Base-by-base conservation (phyloP, 1,139 yeast species). In the Geotrichum phurueaensis region DNA sequence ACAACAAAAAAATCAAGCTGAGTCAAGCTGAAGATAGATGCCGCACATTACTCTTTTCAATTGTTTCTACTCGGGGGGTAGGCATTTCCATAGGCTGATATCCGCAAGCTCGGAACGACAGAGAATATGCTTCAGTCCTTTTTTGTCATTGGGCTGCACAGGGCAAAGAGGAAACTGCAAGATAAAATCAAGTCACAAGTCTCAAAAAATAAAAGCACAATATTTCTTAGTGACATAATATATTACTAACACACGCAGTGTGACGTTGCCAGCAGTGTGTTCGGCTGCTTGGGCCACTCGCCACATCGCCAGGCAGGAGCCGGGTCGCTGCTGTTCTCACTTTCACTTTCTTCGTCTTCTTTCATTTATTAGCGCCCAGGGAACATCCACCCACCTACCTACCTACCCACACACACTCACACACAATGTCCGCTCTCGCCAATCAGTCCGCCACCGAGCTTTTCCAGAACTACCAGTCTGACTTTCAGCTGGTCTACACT, bases 381-480 rank as follows among this genome's bases (percentile, higher is more conserved):
- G n/a, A n/a, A n/a, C n/a, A n/a, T n/a, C n/a, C n/a, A n/a, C n/a
- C n/a, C n/a, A n/a, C n/a, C n/a, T n/a, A n/a, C n/a, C n/a, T n/a
- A n/a, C n/a, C 25, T 2, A 45, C 20, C 4, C 3, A 25, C 9
- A 39, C 39, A 27, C 31, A 27, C 31, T 7, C 31, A 7, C 47
- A 18, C 36, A 56, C 27, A 20, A 59, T 56, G 59, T 36, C 62
- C 7, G 20, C 27, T 36, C n/a, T 57, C 13, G 53, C 49, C 43
- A 45, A 51, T 3, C 57, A 60, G 39, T 22, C 66, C 6, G 69
- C 69, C 29, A 69, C 71, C 3, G 89, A 85, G 57, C 77, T 86
- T 67, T 86, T 88, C 70, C 76, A 78, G 58, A 82, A 84, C 43
- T 87, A 88, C 72, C 96, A 89, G 70, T 76, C 87, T 0, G 96